Evolutionary conservation across 257 asterid species (phyloP).

Genomic region (Solanum pennellii): DNA sequence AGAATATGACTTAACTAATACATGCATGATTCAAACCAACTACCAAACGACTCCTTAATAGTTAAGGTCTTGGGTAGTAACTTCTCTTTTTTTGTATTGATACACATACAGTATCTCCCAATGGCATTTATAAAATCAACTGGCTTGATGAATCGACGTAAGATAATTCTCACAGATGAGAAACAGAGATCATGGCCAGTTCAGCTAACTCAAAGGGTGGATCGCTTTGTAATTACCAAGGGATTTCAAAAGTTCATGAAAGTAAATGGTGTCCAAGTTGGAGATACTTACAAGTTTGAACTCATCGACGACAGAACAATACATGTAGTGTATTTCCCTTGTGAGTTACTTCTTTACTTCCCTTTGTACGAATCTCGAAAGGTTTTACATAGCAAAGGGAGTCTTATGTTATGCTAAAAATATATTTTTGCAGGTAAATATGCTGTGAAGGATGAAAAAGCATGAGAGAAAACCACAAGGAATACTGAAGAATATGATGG

Average conservation of each 20-base stretch:
- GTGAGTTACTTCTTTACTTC: neutral
- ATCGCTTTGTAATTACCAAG: neutral
- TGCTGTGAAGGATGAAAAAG: neutral
- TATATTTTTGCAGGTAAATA: neutral
- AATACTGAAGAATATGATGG: neutral
- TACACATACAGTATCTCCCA: neutral
- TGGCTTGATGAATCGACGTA: neutral
- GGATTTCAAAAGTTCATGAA: neutral
- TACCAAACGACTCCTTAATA: neutral
- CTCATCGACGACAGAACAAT: neutral
- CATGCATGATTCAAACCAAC: neutral
- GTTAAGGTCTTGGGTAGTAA: neutral
- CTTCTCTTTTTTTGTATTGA: neutral
- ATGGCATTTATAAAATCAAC: neutral
- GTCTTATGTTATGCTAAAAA: neutral
- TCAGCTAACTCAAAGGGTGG: neutral
- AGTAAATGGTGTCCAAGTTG: conserved; percentile 8
- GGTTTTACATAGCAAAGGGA: neutral
- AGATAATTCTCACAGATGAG: neutral
- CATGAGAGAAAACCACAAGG: neutral
- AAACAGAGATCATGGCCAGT: conserved; percentile 1
- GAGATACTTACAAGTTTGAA: conserved; percentile 7
- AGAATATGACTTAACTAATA: neutral
- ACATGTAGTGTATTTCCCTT: neutral
- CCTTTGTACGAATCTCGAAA: neutral